These are phyloP conservation scores for Xerocomellus chrysenteron DNA, from an alignment of 768 basidiomycete genomes.

Conservation along the genomic window DNA sequence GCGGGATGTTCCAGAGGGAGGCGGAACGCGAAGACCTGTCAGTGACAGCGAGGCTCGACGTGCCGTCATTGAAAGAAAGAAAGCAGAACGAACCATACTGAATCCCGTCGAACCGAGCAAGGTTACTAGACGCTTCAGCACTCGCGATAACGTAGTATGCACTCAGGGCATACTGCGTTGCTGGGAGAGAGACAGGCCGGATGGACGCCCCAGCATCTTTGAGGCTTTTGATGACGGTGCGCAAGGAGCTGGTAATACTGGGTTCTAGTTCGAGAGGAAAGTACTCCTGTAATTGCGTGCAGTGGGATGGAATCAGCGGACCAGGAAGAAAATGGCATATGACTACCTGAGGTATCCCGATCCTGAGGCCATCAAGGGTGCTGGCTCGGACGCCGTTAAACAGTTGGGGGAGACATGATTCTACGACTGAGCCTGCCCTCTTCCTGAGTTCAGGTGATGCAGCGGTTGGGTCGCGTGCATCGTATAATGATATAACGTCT, in stretches of 20 bases:
- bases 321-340: not conserved
- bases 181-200: slow-evolving; percentile 71
- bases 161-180: slow-evolving; percentile 71
- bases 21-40: slow-evolving; percentile 52
- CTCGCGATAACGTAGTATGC: slow-evolving; percentile 96
- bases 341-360: slow-evolving; percentile 74
- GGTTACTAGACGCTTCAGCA: slow-evolving; percentile 90
- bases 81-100: slow-evolving; percentile 61
- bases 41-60: not conserved
- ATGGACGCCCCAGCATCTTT: slow-evolving; percentile 59
- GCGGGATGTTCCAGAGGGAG: slow-evolving; percentile 41
- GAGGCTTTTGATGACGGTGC: slow-evolving; percentile 44
- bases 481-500: slow-evolving; percentile 47
- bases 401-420: not conserved
- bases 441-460: slow-evolving; percentile 42
- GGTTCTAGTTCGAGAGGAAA: slow-evolving; percentile 68
- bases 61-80: not conserved
- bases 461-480: slow-evolving; percentile 74
- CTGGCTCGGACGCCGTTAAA: not conserved
- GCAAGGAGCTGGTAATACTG: slow-evolving; percentile 45
- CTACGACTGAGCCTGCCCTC: slow-evolving; percentile 33
- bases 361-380: slow-evolving; percentile 51
- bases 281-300: slow-evolving; percentile 53
- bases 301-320: not conserved
- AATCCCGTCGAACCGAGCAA: slow-evolving; percentile 87